Evolutionary conservation across 176 grass and related monocot species (phyloP).

Genomic region (Oropetium thomaeum): DNA sequence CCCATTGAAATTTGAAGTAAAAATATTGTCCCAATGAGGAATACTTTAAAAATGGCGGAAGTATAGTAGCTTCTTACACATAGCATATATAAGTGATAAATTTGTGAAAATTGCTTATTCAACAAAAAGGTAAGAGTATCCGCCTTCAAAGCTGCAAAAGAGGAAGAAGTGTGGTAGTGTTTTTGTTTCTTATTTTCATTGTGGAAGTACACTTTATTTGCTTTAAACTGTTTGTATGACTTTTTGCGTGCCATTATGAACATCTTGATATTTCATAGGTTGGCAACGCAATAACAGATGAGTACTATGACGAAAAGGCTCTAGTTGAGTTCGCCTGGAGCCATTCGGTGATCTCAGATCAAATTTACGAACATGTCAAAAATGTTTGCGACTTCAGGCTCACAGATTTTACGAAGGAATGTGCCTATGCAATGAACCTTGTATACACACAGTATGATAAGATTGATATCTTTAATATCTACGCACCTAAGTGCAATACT

Average conservation of each 20-base stretch:
- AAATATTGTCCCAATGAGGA: too few species aligned
- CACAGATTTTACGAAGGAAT: conserved; percentile 36
- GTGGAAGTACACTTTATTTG: too few species aligned
- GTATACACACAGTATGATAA: conserved; percentile 48
- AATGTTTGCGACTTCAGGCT: conserved; percentile 70
- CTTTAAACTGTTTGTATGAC: too few species aligned
- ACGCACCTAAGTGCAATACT: conserved; percentile 79
- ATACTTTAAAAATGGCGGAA: too few species aligned
- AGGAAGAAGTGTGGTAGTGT: not conserved
- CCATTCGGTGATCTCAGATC: conserved; percentile 74
- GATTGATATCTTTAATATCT: conserved; percentile 89
- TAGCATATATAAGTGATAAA: too few species aligned
- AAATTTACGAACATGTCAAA: conserved; percentile 54
- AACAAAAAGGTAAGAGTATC: not conserved
- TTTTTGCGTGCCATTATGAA: too few species aligned
- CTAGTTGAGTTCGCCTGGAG: conserved; percentile 83
- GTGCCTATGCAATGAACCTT: conserved; percentile 42
- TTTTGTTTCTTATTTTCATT: too few species aligned
- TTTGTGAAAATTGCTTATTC: not conserved
- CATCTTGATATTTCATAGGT: conserved; percentile 55
- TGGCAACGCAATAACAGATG: conserved; percentile 66
- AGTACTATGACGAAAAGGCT: conserved; percentile 69
- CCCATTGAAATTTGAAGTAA: too few species aligned
- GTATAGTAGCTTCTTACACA: too few species aligned
- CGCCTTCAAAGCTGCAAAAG: not conserved